These are phyloP conservation scores for Brettanomyces sp. DNA, from an alignment of 805 yeast genomes.

Conservation along the genomic window DNA sequence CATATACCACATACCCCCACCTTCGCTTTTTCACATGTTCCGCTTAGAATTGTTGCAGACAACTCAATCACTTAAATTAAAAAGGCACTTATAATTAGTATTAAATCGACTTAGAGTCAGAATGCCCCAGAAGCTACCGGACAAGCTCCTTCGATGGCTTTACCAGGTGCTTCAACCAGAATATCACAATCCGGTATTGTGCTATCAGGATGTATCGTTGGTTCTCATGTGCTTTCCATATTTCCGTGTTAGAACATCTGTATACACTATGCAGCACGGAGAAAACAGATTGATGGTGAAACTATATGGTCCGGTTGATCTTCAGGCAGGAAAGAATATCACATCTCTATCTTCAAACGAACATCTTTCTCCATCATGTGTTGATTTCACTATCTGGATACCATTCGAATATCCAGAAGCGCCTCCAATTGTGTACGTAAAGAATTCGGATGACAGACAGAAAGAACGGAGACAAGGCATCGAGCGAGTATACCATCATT, in stretches of 20 bases:
- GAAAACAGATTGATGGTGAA: slow-evolving; percentile 49
- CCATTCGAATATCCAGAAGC: slow-evolving; percentile 62
- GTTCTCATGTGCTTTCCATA: slow-evolving; percentile 41
- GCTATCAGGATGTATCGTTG: slow-evolving; percentile 55
- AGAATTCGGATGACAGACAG: slow-evolving; percentile 7
- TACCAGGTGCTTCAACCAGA: slow-evolving; percentile 48
- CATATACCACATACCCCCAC: too few relatives aligned
- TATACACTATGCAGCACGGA: slow-evolving; percentile 51
- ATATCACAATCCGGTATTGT: slow-evolving; percentile 46
- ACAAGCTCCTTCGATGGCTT: slow-evolving; percentile 45
- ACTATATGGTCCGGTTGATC: slow-evolving; percentile 49
- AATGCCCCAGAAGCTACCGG: slow-evolving; percentile 23
- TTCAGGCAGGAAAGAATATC: slow-evolving; percentile 17
- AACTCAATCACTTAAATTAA: too few relatives aligned
- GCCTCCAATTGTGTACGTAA: slow-evolving; percentile 59
- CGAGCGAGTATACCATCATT: slow-evolving; percentile 22
- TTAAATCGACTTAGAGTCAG: too few relatives aligned
- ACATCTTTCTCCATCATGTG: too few relatives aligned
- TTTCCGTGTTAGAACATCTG: slow-evolving; percentile 62
- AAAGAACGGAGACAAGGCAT: neutral
- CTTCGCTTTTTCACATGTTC: too few relatives aligned
- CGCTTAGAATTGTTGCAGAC: too few relatives aligned
- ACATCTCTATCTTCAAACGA: too few relatives aligned
- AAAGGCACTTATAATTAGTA: too few relatives aligned
- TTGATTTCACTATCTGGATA: slow-evolving; percentile 60